Base-by-base conservation (phyloP, 306 rosid species). In the Prunus kanzakura region DNA sequence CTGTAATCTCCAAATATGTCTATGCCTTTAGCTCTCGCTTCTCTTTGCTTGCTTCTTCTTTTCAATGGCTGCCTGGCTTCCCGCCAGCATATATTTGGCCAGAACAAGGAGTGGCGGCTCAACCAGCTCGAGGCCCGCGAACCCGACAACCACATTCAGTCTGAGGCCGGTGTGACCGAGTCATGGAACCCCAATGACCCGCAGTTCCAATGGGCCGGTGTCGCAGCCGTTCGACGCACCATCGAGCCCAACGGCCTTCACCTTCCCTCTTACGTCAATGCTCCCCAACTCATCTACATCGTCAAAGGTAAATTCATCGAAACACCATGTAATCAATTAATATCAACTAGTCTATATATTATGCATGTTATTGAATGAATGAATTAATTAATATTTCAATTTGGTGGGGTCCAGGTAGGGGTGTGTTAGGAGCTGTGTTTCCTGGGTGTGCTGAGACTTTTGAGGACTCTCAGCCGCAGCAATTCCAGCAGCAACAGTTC, bases 381-480 rank as follows among this genome's bases (percentile, higher is more conserved):
- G 1, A 23, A 23, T 23, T 23, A 23, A 23, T 23, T 23, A 23
- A 23, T 23, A 23, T 23, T 23, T 23, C 1, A 23, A 23, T 23
- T 23, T 23, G 25, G 25, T 23, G 25, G 25, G 25, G 25, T 23
- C 25, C 25, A 23, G 90, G 86, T 7, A 70, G 77, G 69, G 90
- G 84, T 41, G n/a, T 82, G 15, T 7, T 29, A 15, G 76, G 90
- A 18, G 16, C 38, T 22, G 45, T 77, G 1, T 56, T 87, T 58
- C 84, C 88, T 1, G 82, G 85, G 0, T 87, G 90, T 14, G 81
- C 88, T 0, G 86, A 87, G 69, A 84, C 90, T 0, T 84, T 74
- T n/a, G 81, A 84, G 63, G 86, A 87, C 23, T 52, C 84, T 27
- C 81, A 1, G 64, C 47, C 51, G 12, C 32, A 55, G 20, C 60